phyloP scores from a whole-genome alignment of 106 monocot genomes.

The Allium cepa region DNA sequence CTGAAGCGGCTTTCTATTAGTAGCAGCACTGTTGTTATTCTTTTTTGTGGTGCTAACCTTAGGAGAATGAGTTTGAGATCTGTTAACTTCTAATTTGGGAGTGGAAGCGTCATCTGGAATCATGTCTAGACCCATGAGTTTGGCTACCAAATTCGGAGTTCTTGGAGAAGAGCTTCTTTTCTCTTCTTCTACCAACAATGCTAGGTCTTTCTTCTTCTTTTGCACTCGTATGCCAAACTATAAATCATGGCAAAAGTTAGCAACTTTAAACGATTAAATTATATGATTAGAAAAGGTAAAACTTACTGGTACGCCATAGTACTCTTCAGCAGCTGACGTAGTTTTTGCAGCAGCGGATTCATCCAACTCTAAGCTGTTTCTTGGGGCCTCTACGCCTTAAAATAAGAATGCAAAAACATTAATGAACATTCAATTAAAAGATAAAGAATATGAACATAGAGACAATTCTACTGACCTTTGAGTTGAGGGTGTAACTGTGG shows the following conservation, averaged over 20 bases:
- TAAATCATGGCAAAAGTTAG: neutral
- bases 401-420: neutral
- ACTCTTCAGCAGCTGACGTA: slow-evolving; percentile 15
- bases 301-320: slow-evolving; percentile 34
- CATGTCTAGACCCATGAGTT: slow-evolving; percentile 56
- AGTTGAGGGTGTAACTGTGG: neutral
- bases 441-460: neutral
- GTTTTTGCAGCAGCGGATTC: slow-evolving; percentile 7
- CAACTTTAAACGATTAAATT: too few relatives aligned
- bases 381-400: slow-evolving; percentile 58
- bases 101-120: slow-evolving; percentile 19
- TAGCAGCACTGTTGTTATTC: slow-evolving; percentile 5
- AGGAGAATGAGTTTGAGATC: neutral
- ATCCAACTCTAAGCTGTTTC: slow-evolving; percentile 58
- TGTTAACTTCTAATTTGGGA: neutral
- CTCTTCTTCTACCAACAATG: slow-evolving; percentile 16
- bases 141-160: slow-evolving; percentile 51
- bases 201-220: slow-evolving; percentile 3
- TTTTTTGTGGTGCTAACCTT: slow-evolving; percentile 3
- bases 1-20: slow-evolving; percentile 35
- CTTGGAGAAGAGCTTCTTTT: slow-evolving; percentile 14
- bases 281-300: neutral
- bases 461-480: slow-evolving; percentile 9
- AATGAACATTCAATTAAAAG: neutral
- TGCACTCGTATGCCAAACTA: slow-evolving; percentile 19